A percentile compares a stretch with the other conserved stretches of the same genome.
Evolutionary conservation across 805 yeast genomes (phyloP).

Genomic region (Candida morakotiae): DNA sequence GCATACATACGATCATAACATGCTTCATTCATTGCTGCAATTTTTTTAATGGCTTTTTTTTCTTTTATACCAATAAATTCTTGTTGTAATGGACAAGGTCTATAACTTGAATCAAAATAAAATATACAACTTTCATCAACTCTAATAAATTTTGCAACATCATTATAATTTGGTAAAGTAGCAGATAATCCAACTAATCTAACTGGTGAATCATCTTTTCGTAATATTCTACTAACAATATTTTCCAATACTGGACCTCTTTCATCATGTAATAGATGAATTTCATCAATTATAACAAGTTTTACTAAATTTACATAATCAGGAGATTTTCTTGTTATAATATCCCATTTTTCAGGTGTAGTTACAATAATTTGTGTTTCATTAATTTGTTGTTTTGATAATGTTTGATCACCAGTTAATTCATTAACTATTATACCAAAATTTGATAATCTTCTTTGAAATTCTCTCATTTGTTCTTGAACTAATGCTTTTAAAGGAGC

Average conservation of each 20-base stretch:
- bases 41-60: slow-evolving; percentile 69
- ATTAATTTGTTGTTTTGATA: slow-evolving; percentile 69
- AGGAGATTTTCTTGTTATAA: slow-evolving; percentile 77
- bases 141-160: slow-evolving; percentile 77
- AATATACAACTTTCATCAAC: slow-evolving; percentile 66
- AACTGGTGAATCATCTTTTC: slow-evolving; percentile 44
- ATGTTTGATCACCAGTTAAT: slow-evolving; percentile 82
- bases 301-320: slow-evolving; percentile 60
- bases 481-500: slow-evolving; percentile 95
- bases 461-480: slow-evolving; percentile 89
- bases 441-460: slow-evolving; percentile 60
- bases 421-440: slow-evolving; percentile 76
- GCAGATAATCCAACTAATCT: slow-evolving; percentile 88
- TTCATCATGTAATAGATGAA: slow-evolving; percentile 87
- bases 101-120: slow-evolving; percentile 74
- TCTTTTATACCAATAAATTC: slow-evolving; percentile 87
- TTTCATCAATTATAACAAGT: slow-evolving; percentile 82
- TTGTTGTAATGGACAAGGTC: slow-evolving; percentile 93
- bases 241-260: slow-evolving; percentile 94
- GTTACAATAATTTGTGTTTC: slow-evolving; percentile 83
- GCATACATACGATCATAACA: slow-evolving; percentile 75
- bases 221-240: slow-evolving; percentile 71
- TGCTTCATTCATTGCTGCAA: slow-evolving; percentile 84
- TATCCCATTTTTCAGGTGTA: slow-evolving; percentile 98
- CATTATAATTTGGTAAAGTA: slow-evolving; percentile 82